Base-by-base conservation (phyloP, 352 stramenopile genomes). In the Thalassiosira livingstoniorum region DNA sequence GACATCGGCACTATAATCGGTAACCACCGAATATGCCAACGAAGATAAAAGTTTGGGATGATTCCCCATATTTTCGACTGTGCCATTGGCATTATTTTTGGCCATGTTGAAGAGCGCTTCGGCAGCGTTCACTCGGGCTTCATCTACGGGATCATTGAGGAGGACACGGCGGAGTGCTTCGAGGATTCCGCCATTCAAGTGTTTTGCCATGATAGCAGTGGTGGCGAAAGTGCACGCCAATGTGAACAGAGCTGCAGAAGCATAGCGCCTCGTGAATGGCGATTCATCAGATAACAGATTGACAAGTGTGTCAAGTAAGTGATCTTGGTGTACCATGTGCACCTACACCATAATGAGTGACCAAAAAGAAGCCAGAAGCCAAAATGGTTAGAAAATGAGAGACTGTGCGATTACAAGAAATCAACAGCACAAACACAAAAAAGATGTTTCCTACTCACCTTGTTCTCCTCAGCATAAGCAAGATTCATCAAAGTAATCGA, bases 401-500 rank as follows among this genome's bases (percentile, higher is more conserved):
- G 7, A 66, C 2, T 23, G 34, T 25, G 27, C 2, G 2, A 70
- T 7, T 21, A 27, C 13, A 25, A 57, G 3, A 74, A 31, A 47
- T 13, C 10, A 61, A 34, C 32, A 31, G 13, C 15, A 32, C 27
- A 35, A 74, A 74, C 35, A 61, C 31, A 13, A 61, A 27, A 53
- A 31, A 18, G 29, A 69, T 18, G n/a, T 39, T 29, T 68, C 55
- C n/a, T 10, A 58, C 47, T 7, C 15, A 83, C 75, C 62, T 90
- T 90, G 68, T 90, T 90, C 67, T 90, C 81, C 66, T 90, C 84
- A 15, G 75, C 75, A 58, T 90, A 90, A 31, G 83, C 78, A 23
- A 90, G 74, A 60, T 90, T 90, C 85, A 90, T 90, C 27, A 90
- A 47, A 11, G 87, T 78, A 64, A 88, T 88, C 21, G 85, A 53